A percentile compares a stretch with the other conserved stretches of the same genome.
Evolutionary conservation across 1,284 basidiomycete species (phyloP).

Genomic region (Clitocybe nebularis): DNA sequence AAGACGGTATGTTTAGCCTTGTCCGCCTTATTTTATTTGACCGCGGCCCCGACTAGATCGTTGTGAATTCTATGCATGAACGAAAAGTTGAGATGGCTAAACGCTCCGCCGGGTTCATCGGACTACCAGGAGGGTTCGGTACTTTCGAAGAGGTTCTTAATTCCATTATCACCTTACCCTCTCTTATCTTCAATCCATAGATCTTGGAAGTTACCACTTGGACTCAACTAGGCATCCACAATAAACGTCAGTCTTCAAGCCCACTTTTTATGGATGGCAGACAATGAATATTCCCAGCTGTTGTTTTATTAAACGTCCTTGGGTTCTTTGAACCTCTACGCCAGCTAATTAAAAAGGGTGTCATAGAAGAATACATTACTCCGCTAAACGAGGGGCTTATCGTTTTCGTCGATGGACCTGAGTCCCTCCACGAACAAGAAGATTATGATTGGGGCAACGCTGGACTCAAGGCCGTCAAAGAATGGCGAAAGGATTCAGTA

Average conservation of each 20-base stretch:
- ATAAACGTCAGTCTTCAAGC: constrained; percentile 57
- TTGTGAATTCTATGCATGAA: constrained; percentile 89
- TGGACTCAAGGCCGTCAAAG: constrained; percentile 60
- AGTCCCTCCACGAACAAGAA: constrained; percentile 49
- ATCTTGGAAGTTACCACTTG: constrained; percentile 89
- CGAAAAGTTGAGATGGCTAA: constrained; percentile 88
- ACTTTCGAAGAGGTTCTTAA: constrained; percentile 81
- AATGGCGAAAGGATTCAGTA: constrained; percentile 46
- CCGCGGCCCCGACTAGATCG: constrained; percentile 36
- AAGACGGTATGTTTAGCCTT: constrained; percentile 42
- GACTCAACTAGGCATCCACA: constrained; percentile 87
- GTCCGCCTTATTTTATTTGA: background rate
- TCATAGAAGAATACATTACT: constrained; percentile 75
- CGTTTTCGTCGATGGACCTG: constrained; percentile 70
- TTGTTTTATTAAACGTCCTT: constrained; percentile 79
- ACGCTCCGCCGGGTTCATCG: constrained; percentile 75
- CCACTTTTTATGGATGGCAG: background rate
- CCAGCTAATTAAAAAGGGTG: constrained; percentile 61
- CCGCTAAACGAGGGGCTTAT: constrained; percentile 57
- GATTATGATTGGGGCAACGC: constrained; percentile 76
- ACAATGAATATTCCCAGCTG: constrained; percentile 41
- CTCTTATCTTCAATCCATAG: constrained; percentile 30
- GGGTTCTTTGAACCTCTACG: constrained; percentile 81
- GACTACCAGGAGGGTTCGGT: constrained; percentile 87
- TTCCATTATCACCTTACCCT: background rate